These are phyloP conservation scores for Leptographium lundbergii DNA, from an alignment of 2,329 filamentous ascomycete species.

Conservation along the genomic window DNA sequence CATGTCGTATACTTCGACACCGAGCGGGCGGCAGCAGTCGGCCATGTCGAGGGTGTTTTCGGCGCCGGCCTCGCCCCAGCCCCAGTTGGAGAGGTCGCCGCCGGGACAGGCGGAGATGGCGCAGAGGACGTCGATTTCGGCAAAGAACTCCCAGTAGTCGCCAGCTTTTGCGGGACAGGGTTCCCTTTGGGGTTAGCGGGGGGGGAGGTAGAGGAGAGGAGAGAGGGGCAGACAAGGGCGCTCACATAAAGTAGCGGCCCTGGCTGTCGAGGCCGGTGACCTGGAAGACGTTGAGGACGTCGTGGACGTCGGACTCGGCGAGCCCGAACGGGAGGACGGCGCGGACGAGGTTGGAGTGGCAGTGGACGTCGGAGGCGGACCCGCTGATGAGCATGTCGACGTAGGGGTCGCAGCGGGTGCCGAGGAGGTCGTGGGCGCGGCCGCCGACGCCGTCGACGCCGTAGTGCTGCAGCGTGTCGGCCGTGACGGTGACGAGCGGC, in stretches of 20 bases:
- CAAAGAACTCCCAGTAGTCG: slow-evolving; percentile 63
- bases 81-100: slow-evolving; percentile 72
- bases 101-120: slow-evolving; percentile 54
- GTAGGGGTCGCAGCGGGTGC: slow-evolving; percentile 76
- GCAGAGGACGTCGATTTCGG: slow-evolving; percentile 61
- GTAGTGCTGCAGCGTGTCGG: slow-evolving; percentile 53
- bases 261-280: slow-evolving; percentile 63
- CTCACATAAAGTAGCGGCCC: slow-evolving; percentile 64
- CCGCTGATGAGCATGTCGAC: slow-evolving; percentile 62
- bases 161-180: slow-evolving; percentile 41
- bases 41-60: slow-evolving; percentile 42
- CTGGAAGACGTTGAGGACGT: slow-evolving; percentile 79
- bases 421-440: slow-evolving; percentile 64
- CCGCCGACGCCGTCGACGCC: slow-evolving; percentile 50
- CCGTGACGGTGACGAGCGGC: slow-evolving; percentile 57
- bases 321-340: slow-evolving; percentile 58
- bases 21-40: slow-evolving; percentile 59
- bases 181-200: slow-evolving; percentile 1
- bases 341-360: slow-evolving; percentile 68
- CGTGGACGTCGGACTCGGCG: slow-evolving; percentile 64
- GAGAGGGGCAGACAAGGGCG: no score
- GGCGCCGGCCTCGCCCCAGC: slow-evolving; percentile 56
- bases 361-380: slow-evolving; percentile 68
- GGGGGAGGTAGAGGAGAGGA: not conserved
- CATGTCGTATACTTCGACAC: slow-evolving; percentile 50